Percentiles rank a stretch among this genome's conserved stretches.
phyloP scores from a whole-genome alignment of 164 flowering plant genomes.

The Platanus orientalis region DNA sequence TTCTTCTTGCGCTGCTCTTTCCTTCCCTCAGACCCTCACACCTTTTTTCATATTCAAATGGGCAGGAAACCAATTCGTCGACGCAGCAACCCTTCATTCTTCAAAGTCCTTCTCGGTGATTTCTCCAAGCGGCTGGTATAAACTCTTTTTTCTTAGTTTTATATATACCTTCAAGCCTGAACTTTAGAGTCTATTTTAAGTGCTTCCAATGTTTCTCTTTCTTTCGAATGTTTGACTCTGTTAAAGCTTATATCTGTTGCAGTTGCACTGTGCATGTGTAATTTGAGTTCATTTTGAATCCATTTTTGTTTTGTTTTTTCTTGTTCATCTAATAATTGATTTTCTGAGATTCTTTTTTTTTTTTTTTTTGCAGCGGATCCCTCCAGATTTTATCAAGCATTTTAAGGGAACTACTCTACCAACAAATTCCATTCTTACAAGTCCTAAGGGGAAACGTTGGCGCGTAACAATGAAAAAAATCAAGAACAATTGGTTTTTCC shows the following conservation, averaged over 20 bases:
- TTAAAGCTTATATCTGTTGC: too few relatives aligned
- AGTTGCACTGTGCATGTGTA: too few relatives aligned
- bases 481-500: background rate
- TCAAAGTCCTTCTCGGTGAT: background rate
- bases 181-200: too few relatives aligned
- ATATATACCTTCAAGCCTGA: too few relatives aligned
- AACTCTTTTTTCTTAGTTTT: background rate
- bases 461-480: background rate
- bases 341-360: too few relatives aligned
- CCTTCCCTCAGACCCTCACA: too few relatives aligned
- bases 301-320: background rate
- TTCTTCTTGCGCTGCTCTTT: too few relatives aligned
- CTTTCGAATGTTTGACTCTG: too few relatives aligned
- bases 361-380: background rate
- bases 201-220: too few relatives aligned
- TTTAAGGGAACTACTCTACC: background rate
- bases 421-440: background rate
- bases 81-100: background rate
- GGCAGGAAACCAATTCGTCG: background rate
- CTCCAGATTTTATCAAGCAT: background rate
- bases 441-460: background rate
- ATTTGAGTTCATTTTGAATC: too few relatives aligned
- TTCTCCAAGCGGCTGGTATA: background rate
- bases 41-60: background rate
- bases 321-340: too few relatives aligned